Base-by-base conservation (phyloP, 1,139 yeast genomes). In the Protomyces pachydermus region DNA sequence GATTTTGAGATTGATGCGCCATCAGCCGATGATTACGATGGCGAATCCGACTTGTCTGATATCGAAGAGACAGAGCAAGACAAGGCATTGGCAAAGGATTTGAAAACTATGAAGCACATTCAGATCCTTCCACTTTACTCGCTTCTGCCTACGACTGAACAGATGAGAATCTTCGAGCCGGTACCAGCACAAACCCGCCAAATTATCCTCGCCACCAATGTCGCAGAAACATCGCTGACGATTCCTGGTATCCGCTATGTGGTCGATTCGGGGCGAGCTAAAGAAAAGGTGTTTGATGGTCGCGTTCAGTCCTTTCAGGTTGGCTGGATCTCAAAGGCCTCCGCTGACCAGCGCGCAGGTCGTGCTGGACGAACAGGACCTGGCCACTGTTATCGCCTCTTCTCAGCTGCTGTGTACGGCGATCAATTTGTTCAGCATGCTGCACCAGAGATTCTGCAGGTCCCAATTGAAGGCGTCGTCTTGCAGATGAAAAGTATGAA, bases 321-420 rank as follows among this genome's bases (percentile, higher is more conserved):
- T 60, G 89, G 85, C 65, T 95, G 98, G 98, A 80, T 93, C 14
- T 87, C 96, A 48, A 91, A 95, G 71, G 98, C 99, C 0, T 88
- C 96, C 65, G 95, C 98, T 0, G 95, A 85, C 69, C 99, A 95
- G 78, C 82, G 98, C 77, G 78, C 96, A 42, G 98, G 98, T 75
- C 87, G 99, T 81, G 98, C 99, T 60, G 99, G 98, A 73, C 88
- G 99, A 82, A 93, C 98, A 0, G 98, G 98, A 0, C 98, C 98
- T 0, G 99, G 99, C 64, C 98, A 95, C 72, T 90, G 97, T 74
- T 95, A 95, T 74, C 80, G 98, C 66, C 76, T 95, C 25, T 95
- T 81, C 71, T 91, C 98, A 0, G 91, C 98, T n/a, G 98, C 98
- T 0, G 88, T 95, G 8, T 95, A 81, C 74, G 98, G 93, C 72